Evolutionary conservation across 2,329 filamentous ascomycete species (phyloP).

Genomic region (Emmonsiellopsis sp.): DNA sequence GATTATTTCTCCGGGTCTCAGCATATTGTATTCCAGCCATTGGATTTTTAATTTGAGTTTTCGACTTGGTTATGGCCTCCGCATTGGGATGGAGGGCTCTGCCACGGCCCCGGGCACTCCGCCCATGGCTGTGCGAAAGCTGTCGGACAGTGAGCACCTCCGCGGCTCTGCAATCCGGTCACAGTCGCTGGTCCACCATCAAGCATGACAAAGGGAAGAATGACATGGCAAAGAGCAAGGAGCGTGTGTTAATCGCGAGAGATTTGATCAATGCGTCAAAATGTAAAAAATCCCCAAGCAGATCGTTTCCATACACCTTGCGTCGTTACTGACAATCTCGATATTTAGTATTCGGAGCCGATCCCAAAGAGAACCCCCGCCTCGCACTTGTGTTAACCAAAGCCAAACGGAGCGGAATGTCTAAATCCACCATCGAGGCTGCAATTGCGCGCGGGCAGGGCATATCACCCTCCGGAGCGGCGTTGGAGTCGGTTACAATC

Average conservation of each 20-base stretch:
- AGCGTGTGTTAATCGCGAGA: slow-evolving; percentile 59
- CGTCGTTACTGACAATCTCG: background rate
- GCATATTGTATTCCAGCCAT: background rate
- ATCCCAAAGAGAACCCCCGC: slow-evolving; percentile 64
- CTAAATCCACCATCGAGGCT: slow-evolving; percentile 73
- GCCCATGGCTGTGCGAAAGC: slow-evolving; percentile 12
- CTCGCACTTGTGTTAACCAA: slow-evolving; percentile 62
- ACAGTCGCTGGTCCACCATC: slow-evolving; percentile 95
- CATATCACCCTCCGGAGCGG: slow-evolving; percentile 60
- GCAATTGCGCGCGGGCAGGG: slow-evolving; percentile 87
- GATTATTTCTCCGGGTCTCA: background rate
- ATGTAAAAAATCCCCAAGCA: slow-evolving; percentile 35
- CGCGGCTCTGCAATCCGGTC: slow-evolving; percentile 50
- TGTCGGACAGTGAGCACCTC: slow-evolving; percentile 42
- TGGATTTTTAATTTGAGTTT: background rate
- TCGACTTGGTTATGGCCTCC: slow-evolving; percentile 6
- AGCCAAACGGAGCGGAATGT: slow-evolving; percentile 78
- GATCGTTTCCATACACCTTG: background rate
- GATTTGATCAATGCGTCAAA: slow-evolving; percentile 68
- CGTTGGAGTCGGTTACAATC: slow-evolving; percentile 67
- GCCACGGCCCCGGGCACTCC: background rate
- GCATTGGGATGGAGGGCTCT: slow-evolving; percentile 2
- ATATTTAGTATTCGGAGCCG: slow-evolving; percentile 59
- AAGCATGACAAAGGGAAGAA: slow-evolving; percentile 86
- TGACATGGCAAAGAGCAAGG: slow-evolving; percentile 63